phyloP scores from a whole-genome alignment of 176 grass and related monocot species.

The Puya raimondii region DNA sequence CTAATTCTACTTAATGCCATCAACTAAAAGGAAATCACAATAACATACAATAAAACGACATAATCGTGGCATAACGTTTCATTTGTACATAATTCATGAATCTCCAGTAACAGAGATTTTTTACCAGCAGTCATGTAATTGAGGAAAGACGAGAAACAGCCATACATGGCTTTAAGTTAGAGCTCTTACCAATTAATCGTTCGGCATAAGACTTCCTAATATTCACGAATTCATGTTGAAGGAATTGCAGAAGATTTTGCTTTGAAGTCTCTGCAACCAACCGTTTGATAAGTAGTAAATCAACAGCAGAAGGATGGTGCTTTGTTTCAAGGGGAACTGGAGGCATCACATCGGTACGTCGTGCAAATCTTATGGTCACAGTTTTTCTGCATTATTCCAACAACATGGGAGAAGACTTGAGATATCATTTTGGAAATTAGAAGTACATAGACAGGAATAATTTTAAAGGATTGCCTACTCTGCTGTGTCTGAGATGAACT shows the following conservation, averaged over 20 bases:
- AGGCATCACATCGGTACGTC: slow-evolving; percentile 88
- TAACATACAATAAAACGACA: no score
- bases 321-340: slow-evolving; percentile 84
- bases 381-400: slow-evolving; percentile 62
- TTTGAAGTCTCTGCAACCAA: slow-evolving; percentile 85
- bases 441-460: slow-evolving; percentile 5
- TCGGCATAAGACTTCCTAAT: slow-evolving; percentile 84
- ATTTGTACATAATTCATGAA: no score
- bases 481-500: slow-evolving; percentile 60
- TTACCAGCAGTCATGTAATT: background rate
- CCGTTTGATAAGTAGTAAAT: slow-evolving; percentile 92
- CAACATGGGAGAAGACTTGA: slow-evolving; percentile 13
- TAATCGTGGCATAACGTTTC: no score
- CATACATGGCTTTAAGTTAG: background rate
- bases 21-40: no score
- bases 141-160: background rate
- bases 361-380: slow-evolving; percentile 73
- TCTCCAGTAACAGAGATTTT: no score
- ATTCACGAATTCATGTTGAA: slow-evolving; percentile 97
- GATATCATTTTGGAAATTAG: background rate
- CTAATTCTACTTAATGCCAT: no score
- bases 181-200: slow-evolving; percentile 75
- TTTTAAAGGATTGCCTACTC: slow-evolving; percentile 48
- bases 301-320: slow-evolving; percentile 90
- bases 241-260: slow-evolving; percentile 87